Conservation (phyloP, 352 stramenopile species). For the Globisporangium recalcitrans region DNA sequence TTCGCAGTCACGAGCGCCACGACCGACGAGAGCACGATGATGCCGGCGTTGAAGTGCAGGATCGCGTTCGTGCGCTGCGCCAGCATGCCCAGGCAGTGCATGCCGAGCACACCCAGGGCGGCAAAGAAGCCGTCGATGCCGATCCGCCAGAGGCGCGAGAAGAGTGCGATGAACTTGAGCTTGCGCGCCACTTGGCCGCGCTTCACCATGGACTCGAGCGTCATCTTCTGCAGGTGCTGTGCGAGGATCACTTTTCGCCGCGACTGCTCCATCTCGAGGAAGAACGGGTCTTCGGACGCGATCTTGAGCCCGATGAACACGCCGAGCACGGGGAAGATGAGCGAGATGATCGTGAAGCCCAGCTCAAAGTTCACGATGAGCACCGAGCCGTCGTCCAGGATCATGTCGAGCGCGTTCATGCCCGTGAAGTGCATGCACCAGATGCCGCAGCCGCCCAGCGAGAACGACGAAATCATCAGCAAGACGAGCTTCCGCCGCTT, state of each 20-base stretch:
- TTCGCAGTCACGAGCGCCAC: constrained; percentile 57
- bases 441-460: constrained; percentile 57
- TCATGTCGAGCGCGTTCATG: constrained; percentile 49
- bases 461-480: constrained; percentile 32
- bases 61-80: constrained; percentile 38
- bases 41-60: constrained; percentile 34
- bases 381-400: constrained; percentile 25
- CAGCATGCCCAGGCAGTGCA: constrained; percentile 78
- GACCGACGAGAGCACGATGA: constrained; percentile 41
- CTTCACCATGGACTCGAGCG: constrained; percentile 44
- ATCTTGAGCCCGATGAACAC: constrained; percentile 55
- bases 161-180: constrained; percentile 58
- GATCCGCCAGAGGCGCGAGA: constrained; percentile 52
- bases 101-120: constrained; percentile 54
- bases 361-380: constrained; percentile 49
- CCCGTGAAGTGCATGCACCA: constrained; percentile 76
- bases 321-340: constrained; percentile 45
- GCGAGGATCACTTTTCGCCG: constrained; percentile 26
- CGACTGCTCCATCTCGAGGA: constrained; percentile 50
- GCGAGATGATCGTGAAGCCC: constrained; percentile 46
- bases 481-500: constrained; percentile 31
- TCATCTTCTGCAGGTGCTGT: constrained; percentile 34
- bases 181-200: constrained; percentile 35
- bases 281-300: constrained; percentile 55
- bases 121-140: constrained; percentile 42